phyloP scores from a whole-genome alignment of 139 green algal species.

The Chlorella sp. region DNA sequence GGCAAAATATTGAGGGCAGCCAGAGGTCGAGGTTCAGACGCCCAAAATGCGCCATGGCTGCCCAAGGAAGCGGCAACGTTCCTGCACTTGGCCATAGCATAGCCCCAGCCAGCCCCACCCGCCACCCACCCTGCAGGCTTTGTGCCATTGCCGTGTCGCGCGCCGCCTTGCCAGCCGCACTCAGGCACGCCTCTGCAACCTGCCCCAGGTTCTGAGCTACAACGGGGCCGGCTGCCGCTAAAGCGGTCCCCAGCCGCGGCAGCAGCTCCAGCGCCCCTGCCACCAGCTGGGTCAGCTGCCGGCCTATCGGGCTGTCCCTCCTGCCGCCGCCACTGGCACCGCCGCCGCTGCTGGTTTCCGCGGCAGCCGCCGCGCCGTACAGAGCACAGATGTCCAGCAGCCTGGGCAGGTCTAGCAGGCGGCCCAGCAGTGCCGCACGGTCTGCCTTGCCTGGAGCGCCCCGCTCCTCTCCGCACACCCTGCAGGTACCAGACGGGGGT shows the following conservation, averaged over 20 bases:
- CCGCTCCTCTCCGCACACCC: slow-evolving; percentile 17
- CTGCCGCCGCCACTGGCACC: background rate
- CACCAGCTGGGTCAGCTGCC: slow-evolving; percentile 10
- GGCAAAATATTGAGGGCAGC: background rate
- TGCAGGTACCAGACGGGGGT: background rate
- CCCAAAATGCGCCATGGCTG: too few relatives aligned
- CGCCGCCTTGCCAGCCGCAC: background rate
- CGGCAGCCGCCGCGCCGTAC: background rate
- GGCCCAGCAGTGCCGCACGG: slow-evolving; percentile 13
- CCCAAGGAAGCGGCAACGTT: too few relatives aligned
- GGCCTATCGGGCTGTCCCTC: background rate
- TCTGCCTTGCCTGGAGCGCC: slow-evolving; percentile 12
- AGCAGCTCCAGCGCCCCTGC: slow-evolving; percentile 55
- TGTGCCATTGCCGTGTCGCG: slow-evolving; percentile 1
- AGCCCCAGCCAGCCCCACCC: too few relatives aligned
- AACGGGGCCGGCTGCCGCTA: slow-evolving; percentile 34
- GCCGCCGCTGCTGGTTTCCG: background rate
- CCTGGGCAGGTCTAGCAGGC: slow-evolving; percentile 24
- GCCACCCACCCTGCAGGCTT: slow-evolving; percentile 49
- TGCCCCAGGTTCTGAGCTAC: slow-evolving; percentile 66
- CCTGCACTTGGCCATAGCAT: too few relatives aligned
- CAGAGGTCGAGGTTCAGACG: too few relatives aligned
- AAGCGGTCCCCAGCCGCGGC: slow-evolving; percentile 61
- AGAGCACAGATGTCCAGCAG: slow-evolving; percentile 32
- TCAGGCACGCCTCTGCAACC: slow-evolving; percentile 41